These are phyloP conservation scores for Vitellaria paradoxa DNA, from an alignment of 179 eudicot species.

Conservation along the genomic window DNA sequence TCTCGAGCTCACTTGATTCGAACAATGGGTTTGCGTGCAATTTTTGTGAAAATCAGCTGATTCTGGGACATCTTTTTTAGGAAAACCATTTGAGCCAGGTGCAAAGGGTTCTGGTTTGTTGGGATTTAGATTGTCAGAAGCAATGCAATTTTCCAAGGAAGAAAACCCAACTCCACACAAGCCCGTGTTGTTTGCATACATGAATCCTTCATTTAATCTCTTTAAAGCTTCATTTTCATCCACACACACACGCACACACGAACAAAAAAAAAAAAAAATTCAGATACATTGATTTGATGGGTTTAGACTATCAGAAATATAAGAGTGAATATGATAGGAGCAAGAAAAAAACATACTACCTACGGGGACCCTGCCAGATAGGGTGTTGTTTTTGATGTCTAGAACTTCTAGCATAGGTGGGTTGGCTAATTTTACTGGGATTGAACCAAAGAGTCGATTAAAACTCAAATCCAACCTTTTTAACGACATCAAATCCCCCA, in stretches of 20 bases:
- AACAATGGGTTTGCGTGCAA: constrained; percentile 44
- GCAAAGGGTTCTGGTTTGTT: constrained; percentile 43
- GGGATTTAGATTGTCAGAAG: constrained; percentile 33
- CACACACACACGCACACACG: constrained; percentile 2
- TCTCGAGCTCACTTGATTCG: constrained; percentile 28
- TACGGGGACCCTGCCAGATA: constrained; percentile 63
- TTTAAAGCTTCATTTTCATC: constrained; percentile 45
- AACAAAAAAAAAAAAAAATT: neutral
- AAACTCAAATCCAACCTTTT: constrained; percentile 67
- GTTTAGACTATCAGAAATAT: neutral
- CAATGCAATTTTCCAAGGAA: constrained; percentile 58
- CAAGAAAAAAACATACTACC: constrained; percentile 37
- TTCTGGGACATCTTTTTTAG: constrained; percentile 29
- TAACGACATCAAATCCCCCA: constrained; percentile 51
- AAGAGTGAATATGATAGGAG: neutral
- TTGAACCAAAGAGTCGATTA: constrained; percentile 68
- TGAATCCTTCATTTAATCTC: constrained; percentile 51
- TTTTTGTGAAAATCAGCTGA: constrained; percentile 36
- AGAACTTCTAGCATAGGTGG: constrained; percentile 40
- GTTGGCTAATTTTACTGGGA: constrained; percentile 53
- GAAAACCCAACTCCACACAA: constrained; percentile 68
- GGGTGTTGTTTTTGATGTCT: constrained; percentile 67
- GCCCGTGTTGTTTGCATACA: constrained; percentile 53
- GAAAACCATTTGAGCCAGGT: constrained; percentile 18
- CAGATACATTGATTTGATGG: neutral